Evolutionary conservation across 2,329 filamentous ascomycete genomes (phyloP).

Genomic region (Penicillium sp.): DNA sequence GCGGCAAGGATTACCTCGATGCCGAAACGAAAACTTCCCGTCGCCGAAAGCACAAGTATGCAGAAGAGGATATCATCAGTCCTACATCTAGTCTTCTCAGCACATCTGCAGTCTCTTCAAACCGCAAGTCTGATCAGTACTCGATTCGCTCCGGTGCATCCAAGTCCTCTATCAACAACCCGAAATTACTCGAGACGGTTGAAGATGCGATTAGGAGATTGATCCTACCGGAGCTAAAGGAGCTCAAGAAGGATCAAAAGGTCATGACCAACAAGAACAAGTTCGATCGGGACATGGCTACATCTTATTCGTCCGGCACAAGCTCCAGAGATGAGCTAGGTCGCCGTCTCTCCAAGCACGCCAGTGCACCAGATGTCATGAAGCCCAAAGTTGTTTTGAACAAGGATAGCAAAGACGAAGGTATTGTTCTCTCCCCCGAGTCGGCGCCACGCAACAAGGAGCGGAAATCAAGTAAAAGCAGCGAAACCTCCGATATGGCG

Average conservation of each 20-base stretch:
- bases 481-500: constrained; percentile 48
- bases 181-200: constrained; percentile 83
- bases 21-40: constrained; percentile 48
- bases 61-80: constrained; percentile 54
- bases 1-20: constrained; percentile 46
- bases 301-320: constrained; percentile 57
- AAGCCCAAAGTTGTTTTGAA: constrained; percentile 63
- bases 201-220: constrained; percentile 88
- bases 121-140: constrained; percentile 56
- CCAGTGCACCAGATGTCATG: constrained; percentile 59
- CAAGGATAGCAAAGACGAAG: constrained; percentile 58
- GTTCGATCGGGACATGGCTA: constrained; percentile 63
- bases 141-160: constrained; percentile 60
- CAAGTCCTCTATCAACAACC: constrained; percentile 83
- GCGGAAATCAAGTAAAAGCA: constrained; percentile 52
- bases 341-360: constrained; percentile 59
- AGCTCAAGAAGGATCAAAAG: constrained; percentile 85
- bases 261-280: constrained; percentile 68
- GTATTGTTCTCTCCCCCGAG: constrained; percentile 56
- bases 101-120: constrained; percentile 53
- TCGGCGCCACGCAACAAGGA: constrained; percentile 51
- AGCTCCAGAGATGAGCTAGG: constrained; percentile 57
- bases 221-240: constrained; percentile 87
- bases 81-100: constrained; percentile 63
- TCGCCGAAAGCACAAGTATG: constrained; percentile 50